These are phyloP conservation scores for Cladosporium sp. DNA, from an alignment of 2,329 filamentous ascomycete species.

Conservation along the genomic window DNA sequence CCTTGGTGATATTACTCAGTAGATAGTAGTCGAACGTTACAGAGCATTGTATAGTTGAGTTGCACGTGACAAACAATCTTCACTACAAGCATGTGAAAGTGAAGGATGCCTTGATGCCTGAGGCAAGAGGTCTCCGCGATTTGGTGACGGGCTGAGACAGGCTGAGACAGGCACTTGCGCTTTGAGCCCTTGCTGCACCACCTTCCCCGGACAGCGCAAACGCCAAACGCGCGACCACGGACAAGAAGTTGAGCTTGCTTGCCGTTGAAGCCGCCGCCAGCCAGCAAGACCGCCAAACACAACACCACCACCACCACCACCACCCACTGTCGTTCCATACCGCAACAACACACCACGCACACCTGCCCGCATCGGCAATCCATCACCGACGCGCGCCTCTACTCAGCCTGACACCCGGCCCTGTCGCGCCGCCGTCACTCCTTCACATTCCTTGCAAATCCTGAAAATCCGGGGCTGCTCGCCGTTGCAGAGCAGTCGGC, in stretches of 20 bases:
- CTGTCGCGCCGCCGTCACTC: constrained; percentile 4
- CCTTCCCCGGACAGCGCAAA: constrained; percentile 1
- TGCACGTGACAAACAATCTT: not conserved
- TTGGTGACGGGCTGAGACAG: not conserved
- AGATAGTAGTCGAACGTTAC: too few relatives aligned
- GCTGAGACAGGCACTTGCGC: not conserved
- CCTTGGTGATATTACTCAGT: not conserved
- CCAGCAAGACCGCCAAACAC: not conserved
- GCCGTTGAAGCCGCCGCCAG: not conserved
- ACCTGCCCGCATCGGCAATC: too few relatives aligned
- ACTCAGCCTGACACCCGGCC: constrained; percentile 6
- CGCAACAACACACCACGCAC: not conserved
- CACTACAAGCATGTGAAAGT: not conserved
- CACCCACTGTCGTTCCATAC: constrained; percentile 3
- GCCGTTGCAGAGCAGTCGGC: constrained; percentile 22
- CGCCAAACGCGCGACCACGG: not conserved
- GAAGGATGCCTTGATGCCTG: not conserved
- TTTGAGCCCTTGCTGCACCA: not conserved
- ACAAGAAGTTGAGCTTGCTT: constrained; percentile 2
- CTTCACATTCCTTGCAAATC: constrained; percentile 20
- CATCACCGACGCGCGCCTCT: not conserved
- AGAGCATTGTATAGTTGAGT: not conserved
- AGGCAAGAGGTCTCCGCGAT: not conserved
- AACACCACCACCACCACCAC: not conserved
- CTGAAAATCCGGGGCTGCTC: constrained; percentile 21